A percentile compares a stretch with the other conserved stretches of the same genome.
Conservation (phyloP, 2,329 filamentous ascomycete species). For the Colletotrichum noveboracense region DNA sequence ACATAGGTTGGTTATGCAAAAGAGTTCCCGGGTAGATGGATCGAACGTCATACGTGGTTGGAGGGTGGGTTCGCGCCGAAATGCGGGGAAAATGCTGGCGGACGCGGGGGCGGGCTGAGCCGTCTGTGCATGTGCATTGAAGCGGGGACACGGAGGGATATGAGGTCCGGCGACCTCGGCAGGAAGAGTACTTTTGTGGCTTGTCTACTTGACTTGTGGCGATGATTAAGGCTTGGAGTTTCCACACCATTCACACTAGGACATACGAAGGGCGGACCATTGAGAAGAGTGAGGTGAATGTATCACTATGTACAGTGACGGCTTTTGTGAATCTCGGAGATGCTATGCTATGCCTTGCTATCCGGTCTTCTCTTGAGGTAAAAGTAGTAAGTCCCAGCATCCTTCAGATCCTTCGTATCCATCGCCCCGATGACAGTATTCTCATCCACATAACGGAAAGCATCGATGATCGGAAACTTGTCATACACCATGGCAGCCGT, state of each 20-base stretch:
- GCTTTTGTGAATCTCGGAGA: no score
- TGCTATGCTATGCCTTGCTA: not conserved
- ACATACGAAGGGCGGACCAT: no score
- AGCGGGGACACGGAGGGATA: not conserved
- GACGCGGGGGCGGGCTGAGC: not conserved
- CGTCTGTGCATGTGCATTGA: not conserved
- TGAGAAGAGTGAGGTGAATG: not conserved
- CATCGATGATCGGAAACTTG: slow-evolving; percentile 32
- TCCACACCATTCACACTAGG: not conserved
- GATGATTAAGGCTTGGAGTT: not conserved
- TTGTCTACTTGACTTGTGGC: not conserved
- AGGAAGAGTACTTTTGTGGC: not conserved
- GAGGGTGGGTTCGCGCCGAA: not conserved
- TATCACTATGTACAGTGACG: no score
- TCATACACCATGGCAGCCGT: slow-evolving; percentile 35
- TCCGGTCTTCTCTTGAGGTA: slow-evolving; percentile 20
- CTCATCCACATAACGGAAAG: slow-evolving; percentile 31
- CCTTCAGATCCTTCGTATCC: slow-evolving; percentile 24
- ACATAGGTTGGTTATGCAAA: not conserved
- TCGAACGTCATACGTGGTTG: not conserved
- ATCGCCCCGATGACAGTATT: slow-evolving; percentile 30
- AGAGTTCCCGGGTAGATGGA: not conserved
- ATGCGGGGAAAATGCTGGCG: not conserved
- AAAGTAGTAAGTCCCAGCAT: slow-evolving; percentile 28
- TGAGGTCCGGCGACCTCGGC: not conserved